Base-by-base conservation (phyloP, 129 eudicot genomes). In the Helichrysum umbraculigerum region DNA sequence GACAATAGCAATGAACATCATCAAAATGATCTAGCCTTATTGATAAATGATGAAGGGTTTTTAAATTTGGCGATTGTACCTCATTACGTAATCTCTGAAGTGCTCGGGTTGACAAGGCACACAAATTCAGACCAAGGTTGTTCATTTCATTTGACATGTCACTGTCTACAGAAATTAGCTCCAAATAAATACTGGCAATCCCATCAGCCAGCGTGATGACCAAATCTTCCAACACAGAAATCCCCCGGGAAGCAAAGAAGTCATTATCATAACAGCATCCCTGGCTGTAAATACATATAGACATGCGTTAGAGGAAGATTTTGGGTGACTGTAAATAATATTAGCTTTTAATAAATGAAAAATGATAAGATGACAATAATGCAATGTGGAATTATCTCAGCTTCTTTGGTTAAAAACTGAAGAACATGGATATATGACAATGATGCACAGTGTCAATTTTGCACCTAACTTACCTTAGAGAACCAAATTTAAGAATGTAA, bases 81-180 rank as follows among this genome's bases (percentile, higher is more conserved):
- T 94, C 97, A 66, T 94, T 94, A 20, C 99, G 91, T 82, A 91
- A 74, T 86, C 88, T 94, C 85, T 94, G 99, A 80, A 94, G 97
- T 47, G 96, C 93, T 83, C 99, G 83, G 73, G 99, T 91, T 17
- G 99, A 91, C 78, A 94, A 79, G 57, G 90, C 63, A 75, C 99
- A 94, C 76, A 94, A 76, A 83, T 83, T 87, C 47, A 78, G 62
- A 20, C 82, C 82, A 7, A 78, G 77, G 41, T 80, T 86, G 78
- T 81, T 87, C 76, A 91, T 82, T 81, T 86, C 93, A 70, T 78
- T 81, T 67, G 97, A 94, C 81, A 89, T 83, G 88, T 89, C 85
- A 81, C 99, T 86, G 73, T 94, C 99, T 54, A 94, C 93, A 52
- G 99, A 94, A 69, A 94, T 88, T 78, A 91, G 90, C 86, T 94